phyloP scores from a whole-genome alignment of 2,329 filamentous ascomycete species.

The Exophiala sp. region DNA sequence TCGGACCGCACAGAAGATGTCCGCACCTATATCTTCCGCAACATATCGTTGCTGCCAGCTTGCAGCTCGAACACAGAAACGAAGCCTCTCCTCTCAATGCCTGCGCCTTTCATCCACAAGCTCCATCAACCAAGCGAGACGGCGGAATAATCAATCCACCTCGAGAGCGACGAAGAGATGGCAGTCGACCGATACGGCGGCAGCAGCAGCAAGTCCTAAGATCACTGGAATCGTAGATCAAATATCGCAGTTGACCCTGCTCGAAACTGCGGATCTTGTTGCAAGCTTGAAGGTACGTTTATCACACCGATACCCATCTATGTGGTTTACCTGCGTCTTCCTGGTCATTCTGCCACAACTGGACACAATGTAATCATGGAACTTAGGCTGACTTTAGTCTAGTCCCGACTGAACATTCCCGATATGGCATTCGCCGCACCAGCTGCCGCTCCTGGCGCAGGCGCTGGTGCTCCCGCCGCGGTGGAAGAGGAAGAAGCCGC shows the following conservation, averaged over 20 bases:
- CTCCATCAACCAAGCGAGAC: slow-evolving; percentile 37
- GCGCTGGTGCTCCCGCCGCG: slow-evolving; percentile 57
- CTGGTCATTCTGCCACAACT: neutral
- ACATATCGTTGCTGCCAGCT: slow-evolving; percentile 22
- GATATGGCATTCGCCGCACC: slow-evolving; percentile 93
- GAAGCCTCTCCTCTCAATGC: slow-evolving; percentile 31
- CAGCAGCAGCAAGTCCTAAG: slow-evolving; percentile 72
- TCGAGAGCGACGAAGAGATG: slow-evolving; percentile 63
- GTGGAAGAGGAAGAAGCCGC: slow-evolving; percentile 81
- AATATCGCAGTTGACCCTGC: slow-evolving; percentile 94
- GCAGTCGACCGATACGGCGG: slow-evolving; percentile 75
- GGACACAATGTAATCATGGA: neutral
- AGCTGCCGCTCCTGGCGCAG: slow-evolving; percentile 60
- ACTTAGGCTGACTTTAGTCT: slow-evolving; percentile 15
- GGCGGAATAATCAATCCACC: slow-evolving; percentile 29
- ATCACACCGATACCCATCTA: neutral
- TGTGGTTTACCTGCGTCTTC: neutral
- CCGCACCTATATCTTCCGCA: slow-evolving; percentile 11
- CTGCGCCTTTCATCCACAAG: slow-evolving; percentile 40
- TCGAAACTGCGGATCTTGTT: slow-evolving; percentile 96
- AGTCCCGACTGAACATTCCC: slow-evolving; percentile 95
- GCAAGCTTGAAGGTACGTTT: slow-evolving; percentile 80
- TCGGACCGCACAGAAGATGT: slow-evolving; percentile 9
- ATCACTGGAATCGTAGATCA: slow-evolving; percentile 94
- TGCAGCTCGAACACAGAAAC: slow-evolving; percentile 28